Evolutionary conservation across 306 rosid genomes (phyloP).

Genomic region (Cicer yamashitae): DNA sequence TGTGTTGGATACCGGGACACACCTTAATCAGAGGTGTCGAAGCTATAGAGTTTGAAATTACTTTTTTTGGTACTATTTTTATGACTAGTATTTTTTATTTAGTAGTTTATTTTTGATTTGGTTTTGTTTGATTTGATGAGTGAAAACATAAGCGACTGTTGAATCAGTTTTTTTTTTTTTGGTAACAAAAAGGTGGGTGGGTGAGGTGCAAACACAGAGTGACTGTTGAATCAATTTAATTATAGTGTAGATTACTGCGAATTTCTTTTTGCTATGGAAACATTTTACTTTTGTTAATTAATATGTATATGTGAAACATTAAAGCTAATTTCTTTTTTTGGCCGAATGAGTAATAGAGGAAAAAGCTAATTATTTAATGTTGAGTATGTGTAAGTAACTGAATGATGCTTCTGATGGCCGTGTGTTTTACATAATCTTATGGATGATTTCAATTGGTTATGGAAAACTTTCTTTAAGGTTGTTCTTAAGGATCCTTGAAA

Average conservation of each 20-base stretch:
- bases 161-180: background rate
- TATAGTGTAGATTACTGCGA: constrained; percentile 2
- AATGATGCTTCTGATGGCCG: constrained; percentile 30
- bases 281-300: constrained; percentile 1
- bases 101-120: background rate
- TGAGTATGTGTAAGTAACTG: constrained; percentile 10
- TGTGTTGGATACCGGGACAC: no score
- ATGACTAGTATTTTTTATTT: no score
- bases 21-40: no score
- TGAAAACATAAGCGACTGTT: background rate
- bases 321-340: background rate
- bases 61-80: no score
- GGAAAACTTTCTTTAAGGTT: constrained; percentile 3
- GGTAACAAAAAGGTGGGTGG: no score
- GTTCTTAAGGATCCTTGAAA: constrained; percentile 26
- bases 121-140: constrained; percentile 6
- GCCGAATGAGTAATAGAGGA: background rate
- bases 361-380: background rate
- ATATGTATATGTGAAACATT: constrained; percentile 1
- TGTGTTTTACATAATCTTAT: constrained; percentile 30
- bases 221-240: background rate
- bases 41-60: no score
- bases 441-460: constrained; percentile 30
- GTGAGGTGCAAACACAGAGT: background rate
- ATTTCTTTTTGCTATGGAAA: background rate